phyloP scores from a whole-genome alignment of 805 yeast genomes.

The Teunomyces barrocoloradensis region DNA sequence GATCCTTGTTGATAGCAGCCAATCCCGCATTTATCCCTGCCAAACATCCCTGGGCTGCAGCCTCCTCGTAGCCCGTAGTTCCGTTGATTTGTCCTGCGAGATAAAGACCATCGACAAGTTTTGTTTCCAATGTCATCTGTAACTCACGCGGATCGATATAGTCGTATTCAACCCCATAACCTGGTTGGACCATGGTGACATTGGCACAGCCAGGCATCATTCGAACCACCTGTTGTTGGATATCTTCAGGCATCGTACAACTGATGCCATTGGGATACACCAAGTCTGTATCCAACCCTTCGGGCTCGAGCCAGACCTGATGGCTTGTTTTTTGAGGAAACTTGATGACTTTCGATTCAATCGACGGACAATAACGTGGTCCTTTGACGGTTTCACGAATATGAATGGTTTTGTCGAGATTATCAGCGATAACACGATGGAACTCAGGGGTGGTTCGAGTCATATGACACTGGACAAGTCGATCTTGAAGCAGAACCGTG shows the following conservation, averaged over 20 bases:
- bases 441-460: conserved; percentile 76
- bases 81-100: conserved; percentile 98
- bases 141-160: conserved; percentile 92
- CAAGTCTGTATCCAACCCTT: conserved; percentile 82
- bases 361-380: conserved; percentile 96
- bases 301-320: conserved; percentile 94
- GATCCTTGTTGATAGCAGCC: conserved; percentile 36
- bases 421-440: conserved; percentile 65
- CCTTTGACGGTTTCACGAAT: conserved; percentile 93
- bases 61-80: conserved; percentile 98
- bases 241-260: conserved; percentile 93
- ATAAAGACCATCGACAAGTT: conserved; percentile 69
- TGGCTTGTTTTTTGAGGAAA: conserved; percentile 77
- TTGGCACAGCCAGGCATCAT: conserved; percentile 87
- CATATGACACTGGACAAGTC: conserved; percentile 68
- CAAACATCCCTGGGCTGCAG: conserved; percentile 92
- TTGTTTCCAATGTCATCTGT: conserved; percentile 75
- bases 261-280: conserved; percentile 97
- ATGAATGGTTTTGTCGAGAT: conserved; percentile 82
- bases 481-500: conserved; percentile 52
- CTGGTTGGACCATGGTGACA: conserved; percentile 88
- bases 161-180: conserved; percentile 98
- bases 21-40: conserved; percentile 97
- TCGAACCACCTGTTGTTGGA: conserved; percentile 70
- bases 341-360: conserved; percentile 82